Base-by-base conservation (phyloP, 83 land plant genomes). In the Isoetes engelmannii region DNA sequence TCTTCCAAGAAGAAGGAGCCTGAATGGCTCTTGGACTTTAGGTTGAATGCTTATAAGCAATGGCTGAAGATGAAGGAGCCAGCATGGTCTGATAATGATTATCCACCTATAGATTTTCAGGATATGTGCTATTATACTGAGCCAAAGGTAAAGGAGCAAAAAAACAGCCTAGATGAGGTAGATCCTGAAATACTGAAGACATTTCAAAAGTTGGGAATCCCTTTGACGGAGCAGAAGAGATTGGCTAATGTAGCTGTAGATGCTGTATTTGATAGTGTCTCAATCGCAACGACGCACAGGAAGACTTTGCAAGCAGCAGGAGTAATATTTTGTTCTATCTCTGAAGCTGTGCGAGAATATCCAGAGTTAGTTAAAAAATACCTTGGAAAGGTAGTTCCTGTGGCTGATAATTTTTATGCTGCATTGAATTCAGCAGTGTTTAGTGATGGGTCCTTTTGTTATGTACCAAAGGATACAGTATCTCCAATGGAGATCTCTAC, bases 401-500 rank as follows among this genome's bases (percentile, higher is more conserved):
- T 88, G 3, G 97, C 82, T 0, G 99, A 95, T 68, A 95, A 95
- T 74, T 95, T 76, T 69, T 95, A 89, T 67, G 92, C 97, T 4
- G 89, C 97, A 5, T 64, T 95, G 71, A 95, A 95, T 75, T 86
- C 99, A 1, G 99, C 99, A 4, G 99, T 95, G 7, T 95, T 95
- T 57, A 95, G 99, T 75, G 99, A 95, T 75, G 99, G 99, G 6
- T 95, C 99, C 48, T 95, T 95, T 72, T 85, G 89, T 76, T 95
- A 95, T 59, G 75, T 95, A 6, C 99, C 99, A 0, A 95, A 91
- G 71, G 87, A 86, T 66, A 87, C 89, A 0, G 84, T 80, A 15
- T 95, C 86, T 18, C 99, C 99, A n/a, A 95, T 95, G 99, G 97
- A 85, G 50, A 95, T 95, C 42, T 91, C 97, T 0, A 95, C 99